phyloP scores from a whole-genome alignment of 2,329 filamentous ascomycete genomes.

The Trichophyton rubrum region DNA sequence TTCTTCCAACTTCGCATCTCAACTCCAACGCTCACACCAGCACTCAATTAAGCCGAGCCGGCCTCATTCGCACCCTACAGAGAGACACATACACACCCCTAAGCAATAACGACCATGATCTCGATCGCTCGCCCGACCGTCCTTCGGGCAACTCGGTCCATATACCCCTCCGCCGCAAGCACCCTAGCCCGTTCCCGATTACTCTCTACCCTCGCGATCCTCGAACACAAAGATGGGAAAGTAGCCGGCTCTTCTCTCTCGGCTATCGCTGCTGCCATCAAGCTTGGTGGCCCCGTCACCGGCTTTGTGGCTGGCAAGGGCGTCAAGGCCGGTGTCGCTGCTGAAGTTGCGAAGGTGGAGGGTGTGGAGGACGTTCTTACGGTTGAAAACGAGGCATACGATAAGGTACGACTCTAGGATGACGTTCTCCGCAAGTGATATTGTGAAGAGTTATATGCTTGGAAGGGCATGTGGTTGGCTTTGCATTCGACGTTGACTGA shows the following conservation, averaged over 20 bases:
- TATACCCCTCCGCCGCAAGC: conserved; percentile 27
- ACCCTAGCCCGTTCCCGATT: conserved; percentile 44
- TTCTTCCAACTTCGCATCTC: background rate
- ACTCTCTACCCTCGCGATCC: conserved; percentile 75
- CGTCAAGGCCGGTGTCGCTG: conserved; percentile 57
- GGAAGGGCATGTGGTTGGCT: no score
- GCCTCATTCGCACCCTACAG: background rate
- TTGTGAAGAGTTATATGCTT: background rate
- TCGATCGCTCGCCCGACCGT: conserved; percentile 28
- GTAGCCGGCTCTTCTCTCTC: conserved; percentile 72
- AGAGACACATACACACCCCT: background rate
- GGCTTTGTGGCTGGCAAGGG: conserved; percentile 75
- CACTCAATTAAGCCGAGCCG: background rate
- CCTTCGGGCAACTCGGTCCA: conserved; percentile 34
- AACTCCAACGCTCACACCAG: background rate
- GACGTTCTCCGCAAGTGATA: background rate
- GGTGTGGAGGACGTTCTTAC: conserved; percentile 85
- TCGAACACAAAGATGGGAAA: conserved; percentile 86
- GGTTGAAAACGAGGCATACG: conserved; percentile 80
- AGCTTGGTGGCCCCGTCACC: conserved; percentile 73
- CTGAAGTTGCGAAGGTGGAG: conserved; percentile 75
- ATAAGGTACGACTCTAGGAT: conserved; percentile 54
- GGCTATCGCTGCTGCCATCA: conserved; percentile 72
- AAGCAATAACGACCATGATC: conserved; percentile 6
- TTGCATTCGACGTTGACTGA: background rate